Evolutionary conservation across 2,329 filamentous ascomycete species (phyloP).

Genomic region (Stachybotrys elegans): DNA sequence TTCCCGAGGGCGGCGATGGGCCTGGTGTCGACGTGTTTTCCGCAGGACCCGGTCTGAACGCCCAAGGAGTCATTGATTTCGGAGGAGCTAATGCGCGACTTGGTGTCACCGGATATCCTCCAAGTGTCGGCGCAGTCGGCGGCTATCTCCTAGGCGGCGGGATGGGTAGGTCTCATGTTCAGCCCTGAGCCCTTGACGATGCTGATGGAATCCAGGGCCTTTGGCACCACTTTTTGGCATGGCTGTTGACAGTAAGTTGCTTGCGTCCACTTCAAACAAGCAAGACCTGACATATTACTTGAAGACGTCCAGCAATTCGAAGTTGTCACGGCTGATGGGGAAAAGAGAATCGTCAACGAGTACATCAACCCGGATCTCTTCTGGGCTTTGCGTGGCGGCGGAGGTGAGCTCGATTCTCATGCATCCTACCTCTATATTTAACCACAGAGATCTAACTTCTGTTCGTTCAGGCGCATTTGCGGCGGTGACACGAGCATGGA

Average conservation of each 20-base stretch:
- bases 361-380: constrained; percentile 46
- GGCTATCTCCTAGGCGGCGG: neutral
- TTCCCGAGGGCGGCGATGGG: too few species aligned
- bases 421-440: too few species aligned
- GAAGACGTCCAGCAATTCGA: constrained; percentile 28
- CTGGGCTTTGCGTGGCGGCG: constrained; percentile 54
- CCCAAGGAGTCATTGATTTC: neutral
- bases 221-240: neutral
- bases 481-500: neutral
- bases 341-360: constrained; percentile 36
- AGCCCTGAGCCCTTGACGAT: neutral
- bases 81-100: neutral
- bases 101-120: neutral
- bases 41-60: neutral
- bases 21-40: neutral
- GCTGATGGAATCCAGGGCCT: neutral
- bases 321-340: constrained; percentile 42
- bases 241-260: neutral
- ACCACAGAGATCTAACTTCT: neutral
- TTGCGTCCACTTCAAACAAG: neutral
- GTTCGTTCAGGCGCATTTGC: neutral
- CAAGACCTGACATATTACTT: neutral
- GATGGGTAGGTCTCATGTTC: neutral
- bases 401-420: constrained; percentile 21
- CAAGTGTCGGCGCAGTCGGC: neutral